These are phyloP conservation scores for Vigna angularis DNA, from an alignment of 306 rosid species.

Conservation along the genomic window DNA sequence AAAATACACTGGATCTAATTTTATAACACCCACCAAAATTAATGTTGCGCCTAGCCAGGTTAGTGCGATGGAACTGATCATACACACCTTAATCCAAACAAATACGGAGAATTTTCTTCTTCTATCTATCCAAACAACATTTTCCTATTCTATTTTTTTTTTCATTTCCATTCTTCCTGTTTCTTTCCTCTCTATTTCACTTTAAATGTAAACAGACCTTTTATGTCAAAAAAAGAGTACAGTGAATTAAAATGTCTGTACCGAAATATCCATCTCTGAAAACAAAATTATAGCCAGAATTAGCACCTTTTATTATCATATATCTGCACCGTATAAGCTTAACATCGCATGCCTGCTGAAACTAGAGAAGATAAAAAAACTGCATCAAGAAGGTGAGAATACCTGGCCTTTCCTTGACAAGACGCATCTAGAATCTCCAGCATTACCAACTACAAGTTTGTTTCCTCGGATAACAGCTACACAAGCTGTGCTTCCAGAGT, in stretches of 20 bases:
- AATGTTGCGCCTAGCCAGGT: not conserved
- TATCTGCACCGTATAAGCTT: constrained; percentile 22
- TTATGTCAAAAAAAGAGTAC: not conserved
- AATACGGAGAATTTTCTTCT: not conserved
- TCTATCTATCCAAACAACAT: not conserved
- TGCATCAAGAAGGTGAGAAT: constrained; percentile 35
- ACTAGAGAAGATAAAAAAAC: constrained; percentile 13
- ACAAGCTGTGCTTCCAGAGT: constrained; percentile 93
- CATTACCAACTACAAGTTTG: constrained; percentile 88
- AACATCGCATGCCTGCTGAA: constrained; percentile 18
- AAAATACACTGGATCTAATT: not conserved
- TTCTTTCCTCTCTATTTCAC: not conserved
- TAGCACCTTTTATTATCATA: constrained; percentile 38
- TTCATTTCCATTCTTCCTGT: not conserved
- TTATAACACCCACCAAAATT: not conserved
- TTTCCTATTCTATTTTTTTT: not conserved
- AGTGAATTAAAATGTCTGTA: not conserved
- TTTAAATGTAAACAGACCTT: not conserved
- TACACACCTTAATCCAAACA: not conserved
- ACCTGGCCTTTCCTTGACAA: constrained; percentile 96
- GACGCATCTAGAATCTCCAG: constrained; percentile 97
- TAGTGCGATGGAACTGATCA: not conserved
- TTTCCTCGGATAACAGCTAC: constrained; percentile 76
- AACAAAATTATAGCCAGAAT: not conserved
- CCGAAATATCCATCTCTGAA: constrained; percentile 22